phyloP scores from a whole-genome alignment of 306 rosid species.

The Spatholobus suberectus region DNA sequence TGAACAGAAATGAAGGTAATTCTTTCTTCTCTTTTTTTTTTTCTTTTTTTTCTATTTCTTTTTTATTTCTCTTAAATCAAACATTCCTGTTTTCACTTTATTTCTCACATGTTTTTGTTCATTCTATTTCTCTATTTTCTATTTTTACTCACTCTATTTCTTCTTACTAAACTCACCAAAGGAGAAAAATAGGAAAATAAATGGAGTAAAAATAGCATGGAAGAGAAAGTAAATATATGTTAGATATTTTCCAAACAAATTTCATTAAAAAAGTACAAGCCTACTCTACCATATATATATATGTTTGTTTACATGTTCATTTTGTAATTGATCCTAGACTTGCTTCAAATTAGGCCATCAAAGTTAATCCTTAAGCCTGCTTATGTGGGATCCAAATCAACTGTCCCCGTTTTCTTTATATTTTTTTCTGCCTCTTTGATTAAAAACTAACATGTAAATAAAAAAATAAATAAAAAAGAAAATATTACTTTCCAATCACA shows the following conservation, averaged over 20 bases:
- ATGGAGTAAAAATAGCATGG: too few species aligned
- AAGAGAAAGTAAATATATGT: neutral
- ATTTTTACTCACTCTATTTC: too few species aligned
- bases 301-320: neutral
- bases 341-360: neutral
- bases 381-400: neutral
- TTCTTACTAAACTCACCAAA: too few species aligned
- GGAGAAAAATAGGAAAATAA: too few species aligned
- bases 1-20: too few species aligned
- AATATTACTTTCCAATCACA: neutral
- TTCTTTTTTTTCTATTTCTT: too few species aligned
- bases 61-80: too few species aligned
- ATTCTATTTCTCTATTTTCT: too few species aligned
- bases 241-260: neutral
- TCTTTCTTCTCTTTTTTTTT: too few species aligned
- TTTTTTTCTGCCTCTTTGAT: neutral
- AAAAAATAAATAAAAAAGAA: neutral
- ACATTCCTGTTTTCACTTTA: too few species aligned
- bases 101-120: too few species aligned
- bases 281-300: neutral
- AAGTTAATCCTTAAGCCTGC: neutral
- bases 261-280: neutral
- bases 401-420: neutral
- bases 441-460: neutral
- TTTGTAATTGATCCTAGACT: neutral